Evolutionary conservation across 2,329 filamentous ascomycete species (phyloP), one percentile per base, ranked within the genome.

Genomic region (Pochonia chlamydosporia): DNA sequence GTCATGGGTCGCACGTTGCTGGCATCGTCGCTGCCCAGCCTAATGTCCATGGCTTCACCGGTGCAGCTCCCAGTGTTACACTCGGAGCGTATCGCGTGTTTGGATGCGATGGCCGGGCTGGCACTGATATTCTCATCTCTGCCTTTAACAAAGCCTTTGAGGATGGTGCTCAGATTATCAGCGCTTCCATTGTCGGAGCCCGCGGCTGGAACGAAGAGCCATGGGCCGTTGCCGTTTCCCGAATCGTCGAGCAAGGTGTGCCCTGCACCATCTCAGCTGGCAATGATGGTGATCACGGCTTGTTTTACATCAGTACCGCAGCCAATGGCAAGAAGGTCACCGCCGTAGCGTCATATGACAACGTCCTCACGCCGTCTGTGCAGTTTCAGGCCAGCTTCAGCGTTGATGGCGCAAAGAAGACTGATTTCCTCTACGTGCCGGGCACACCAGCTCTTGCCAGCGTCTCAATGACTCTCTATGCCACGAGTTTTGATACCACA

Each of bases 1-100:
- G 70, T 4, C 71, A 74, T 52, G 71, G 71, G 1, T 72, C 72
- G 0, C 68, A 71, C 46, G 67, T 70, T 21, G 64, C 71, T 11
- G 73, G 73, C 36, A 72, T 71, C 39, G 65, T 75, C 37, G 71
- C 66, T 8, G 71, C 70, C 3, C 62, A 67, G 49, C 48, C 58
- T 6, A 63, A 68, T 40, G 52, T 52, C 0, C 60, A 64, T 24
- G 61, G 63, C 37, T 69, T 69, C 52, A 66, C 60, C 20, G 69
- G 69, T 28, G 69, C 64, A 21, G 65, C 65, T 5, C 68, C 67
- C 3, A 63, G 63, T 33, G 68, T 63, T 3, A 69, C 58, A 11
- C 53, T 73, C 1, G 66, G 64, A 18, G 60, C 62, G 20, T 72
- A 71, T 53, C 60, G 63, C 25, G 63, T 67, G 2, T 66, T 69